A percentile compares a stretch with the other conserved stretches of the same genome.
phyloP scores from a whole-genome alignment of 2,329 filamentous ascomycete species.

The Xylariaceae sp. region DNA sequence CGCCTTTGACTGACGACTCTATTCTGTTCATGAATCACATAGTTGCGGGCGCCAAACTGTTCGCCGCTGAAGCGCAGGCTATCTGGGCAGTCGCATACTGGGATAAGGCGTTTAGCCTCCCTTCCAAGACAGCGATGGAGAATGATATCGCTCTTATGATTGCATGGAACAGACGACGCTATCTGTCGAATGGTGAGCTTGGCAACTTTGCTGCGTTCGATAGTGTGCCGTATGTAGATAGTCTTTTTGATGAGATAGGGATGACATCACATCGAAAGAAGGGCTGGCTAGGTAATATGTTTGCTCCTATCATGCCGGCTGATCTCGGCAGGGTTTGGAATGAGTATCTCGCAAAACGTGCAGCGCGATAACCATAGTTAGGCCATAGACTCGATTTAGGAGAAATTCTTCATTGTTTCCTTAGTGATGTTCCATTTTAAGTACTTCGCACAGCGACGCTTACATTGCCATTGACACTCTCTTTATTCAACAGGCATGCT shows the following conservation, averaged over 20 bases:
- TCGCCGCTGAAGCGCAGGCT: conserved; percentile 25
- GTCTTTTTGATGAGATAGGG: conserved; percentile 26
- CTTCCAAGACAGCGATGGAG: conserved; percentile 20
- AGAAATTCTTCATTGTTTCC: no score
- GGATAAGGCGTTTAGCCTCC: conserved; percentile 22
- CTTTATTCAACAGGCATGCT: no score
- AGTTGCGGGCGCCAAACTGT: conserved; percentile 23
- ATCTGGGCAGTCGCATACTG: conserved; percentile 28
- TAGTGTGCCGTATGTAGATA: conserved; percentile 27
- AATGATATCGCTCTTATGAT: conserved; percentile 22
- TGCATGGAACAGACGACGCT: conserved; percentile 27
- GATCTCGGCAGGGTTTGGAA: conserved; percentile 22
- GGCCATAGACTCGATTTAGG: no score
- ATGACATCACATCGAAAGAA: conserved; percentile 25
- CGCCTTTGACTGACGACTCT: conserved; percentile 23
- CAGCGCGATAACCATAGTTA: no score
- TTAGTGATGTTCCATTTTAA: no score
- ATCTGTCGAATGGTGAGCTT: conserved; percentile 25
- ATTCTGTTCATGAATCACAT: conserved; percentile 28
- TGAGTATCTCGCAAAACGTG: conserved; percentile 25
- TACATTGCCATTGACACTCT: no score
- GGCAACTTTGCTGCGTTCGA: conserved; percentile 29
- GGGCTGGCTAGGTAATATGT: conserved; percentile 27
- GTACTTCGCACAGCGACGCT: no score
- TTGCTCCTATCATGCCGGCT: conserved; percentile 23